These are phyloP conservation scores for Penicillium sp. DNA, from an alignment of 2,329 filamentous ascomycete genomes.

Conservation along the genomic window DNA sequence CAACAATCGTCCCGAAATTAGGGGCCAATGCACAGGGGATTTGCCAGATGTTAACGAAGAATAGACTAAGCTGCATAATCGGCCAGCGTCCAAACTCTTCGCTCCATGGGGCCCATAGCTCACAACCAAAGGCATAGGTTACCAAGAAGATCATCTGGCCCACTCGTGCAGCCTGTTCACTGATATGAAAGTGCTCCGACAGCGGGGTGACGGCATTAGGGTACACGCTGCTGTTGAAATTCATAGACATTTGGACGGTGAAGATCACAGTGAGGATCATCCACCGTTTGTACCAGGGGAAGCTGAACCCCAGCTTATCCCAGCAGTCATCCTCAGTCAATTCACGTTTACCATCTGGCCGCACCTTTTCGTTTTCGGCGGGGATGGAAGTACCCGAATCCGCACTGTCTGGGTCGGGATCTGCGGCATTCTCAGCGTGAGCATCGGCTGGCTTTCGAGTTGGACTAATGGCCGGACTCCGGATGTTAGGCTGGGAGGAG, in stretches of 20 bases:
- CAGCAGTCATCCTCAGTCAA: conserved; percentile 63
- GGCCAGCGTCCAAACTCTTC: conserved; percentile 81
- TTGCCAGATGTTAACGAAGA: conserved; percentile 79
- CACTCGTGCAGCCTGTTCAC: conserved; percentile 68
- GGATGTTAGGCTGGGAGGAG: neutral
- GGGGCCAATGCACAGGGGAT: conserved; percentile 72
- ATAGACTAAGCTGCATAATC: conserved; percentile 72
- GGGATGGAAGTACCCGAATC: neutral
- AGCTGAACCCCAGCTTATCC: conserved; percentile 65
- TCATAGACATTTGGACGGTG: conserved; percentile 75
- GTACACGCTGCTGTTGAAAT: conserved; percentile 76
- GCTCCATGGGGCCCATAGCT: conserved; percentile 85
- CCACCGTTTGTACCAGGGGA: conserved; percentile 69
- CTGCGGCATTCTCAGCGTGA: conserved; percentile 4
- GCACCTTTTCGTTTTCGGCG: conserved; percentile 6
- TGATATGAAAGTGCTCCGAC: conserved; percentile 68
- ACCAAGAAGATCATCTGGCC: conserved; percentile 80
- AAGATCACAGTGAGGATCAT: conserved; percentile 72
- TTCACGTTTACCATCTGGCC: conserved; percentile 22
- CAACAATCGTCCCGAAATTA: conserved; percentile 72
- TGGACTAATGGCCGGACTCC: neutral
- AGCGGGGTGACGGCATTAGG: conserved; percentile 71
- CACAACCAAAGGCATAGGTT: conserved; percentile 81
- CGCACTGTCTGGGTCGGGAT: conserved; percentile 2
- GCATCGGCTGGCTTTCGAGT: neutral